Conservation (phyloP, 371 early-diverging fungal species). For the Lichtheimia hyalospora region DNA sequence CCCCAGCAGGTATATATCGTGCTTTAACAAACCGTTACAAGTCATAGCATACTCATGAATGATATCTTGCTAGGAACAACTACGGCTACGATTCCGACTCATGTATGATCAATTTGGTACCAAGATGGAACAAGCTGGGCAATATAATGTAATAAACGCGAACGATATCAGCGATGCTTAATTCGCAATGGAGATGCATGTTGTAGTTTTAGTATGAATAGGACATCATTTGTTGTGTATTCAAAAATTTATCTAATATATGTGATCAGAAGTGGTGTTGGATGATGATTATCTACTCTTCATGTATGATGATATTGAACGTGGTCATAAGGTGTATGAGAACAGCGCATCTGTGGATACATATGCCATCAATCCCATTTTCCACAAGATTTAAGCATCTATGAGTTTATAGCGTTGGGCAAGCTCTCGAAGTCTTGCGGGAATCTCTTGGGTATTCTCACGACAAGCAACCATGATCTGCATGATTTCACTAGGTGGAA, state of each 20-base stretch:
- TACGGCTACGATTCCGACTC: conserved; percentile 70
- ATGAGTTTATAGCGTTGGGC: conserved; percentile 6
- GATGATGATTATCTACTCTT: no score
- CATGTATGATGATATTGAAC: no score
- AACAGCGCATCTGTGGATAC: no score
- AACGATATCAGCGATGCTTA: no score
- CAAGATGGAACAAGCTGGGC: conserved; percentile 71
- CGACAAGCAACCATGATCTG: conserved; percentile 38
- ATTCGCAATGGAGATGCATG: no score
- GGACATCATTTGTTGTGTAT: no score
- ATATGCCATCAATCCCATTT: no score
- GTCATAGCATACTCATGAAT: neutral
- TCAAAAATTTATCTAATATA: no score
- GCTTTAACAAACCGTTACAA: neutral
- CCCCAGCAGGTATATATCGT: conserved; percentile 41
- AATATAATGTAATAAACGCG: conserved; percentile 24
- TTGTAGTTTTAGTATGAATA: no score
- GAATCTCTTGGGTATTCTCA: conserved; percentile 13
- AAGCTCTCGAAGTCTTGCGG: conserved; percentile 16
- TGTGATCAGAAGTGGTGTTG: no score
- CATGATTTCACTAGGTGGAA: conserved; percentile 51
- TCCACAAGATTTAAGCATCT: no score
- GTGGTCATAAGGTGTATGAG: no score
- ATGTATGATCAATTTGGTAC: conserved; percentile 71
- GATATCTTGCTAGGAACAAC: conserved; percentile 42